A percentile compares a stretch with the other conserved stretches of the same genome.
These are phyloP conservation scores for Tieghemostelium lacteum DNA, from an alignment of 78 protist species.

Conservation along the genomic window DNA sequence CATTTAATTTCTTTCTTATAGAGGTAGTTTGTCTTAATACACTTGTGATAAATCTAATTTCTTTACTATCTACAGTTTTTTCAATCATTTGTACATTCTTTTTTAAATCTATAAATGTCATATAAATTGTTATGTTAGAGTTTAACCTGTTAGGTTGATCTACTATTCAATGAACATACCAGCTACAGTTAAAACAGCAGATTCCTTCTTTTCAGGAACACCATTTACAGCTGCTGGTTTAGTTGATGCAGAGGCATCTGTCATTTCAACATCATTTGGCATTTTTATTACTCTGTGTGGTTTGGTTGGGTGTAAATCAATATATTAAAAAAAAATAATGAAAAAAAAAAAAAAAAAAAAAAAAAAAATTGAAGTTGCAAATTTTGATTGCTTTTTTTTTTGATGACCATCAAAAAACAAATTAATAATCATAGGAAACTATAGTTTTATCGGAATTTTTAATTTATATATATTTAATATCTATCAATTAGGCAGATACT, in stretches of 20 bases:
- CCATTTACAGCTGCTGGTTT: neutral
- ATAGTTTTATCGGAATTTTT: no score
- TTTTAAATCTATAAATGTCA: slow-evolving; percentile 24
- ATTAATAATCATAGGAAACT: no score
- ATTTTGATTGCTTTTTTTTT: no score
- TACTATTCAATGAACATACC: slow-evolving; percentile 5
- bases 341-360: neutral
- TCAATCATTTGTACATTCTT: slow-evolving; percentile 67
- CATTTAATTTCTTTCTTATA: slow-evolving; percentile 57
- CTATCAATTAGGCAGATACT: no score
- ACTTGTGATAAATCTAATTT: slow-evolving; percentile 72
- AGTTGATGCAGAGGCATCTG: slow-evolving; percentile 3
- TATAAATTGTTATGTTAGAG: neutral
- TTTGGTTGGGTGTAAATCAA: slow-evolving; percentile 1
- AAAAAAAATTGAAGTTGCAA: neutral
- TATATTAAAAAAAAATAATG: neutral
- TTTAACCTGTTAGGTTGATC: neutral
- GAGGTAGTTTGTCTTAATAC: slow-evolving; percentile 70
- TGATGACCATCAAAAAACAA: no score
- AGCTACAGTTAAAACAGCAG: slow-evolving; percentile 20
- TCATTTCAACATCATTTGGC: slow-evolving; percentile 69
- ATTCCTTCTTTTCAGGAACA: neutral
- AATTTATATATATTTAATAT: no score
- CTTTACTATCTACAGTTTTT: slow-evolving; percentile 56
- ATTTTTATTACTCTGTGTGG: neutral